Conservation (phyloP, 2,329 filamentous ascomycete species). For the Colletotrichum lindemuthianum region DNA sequence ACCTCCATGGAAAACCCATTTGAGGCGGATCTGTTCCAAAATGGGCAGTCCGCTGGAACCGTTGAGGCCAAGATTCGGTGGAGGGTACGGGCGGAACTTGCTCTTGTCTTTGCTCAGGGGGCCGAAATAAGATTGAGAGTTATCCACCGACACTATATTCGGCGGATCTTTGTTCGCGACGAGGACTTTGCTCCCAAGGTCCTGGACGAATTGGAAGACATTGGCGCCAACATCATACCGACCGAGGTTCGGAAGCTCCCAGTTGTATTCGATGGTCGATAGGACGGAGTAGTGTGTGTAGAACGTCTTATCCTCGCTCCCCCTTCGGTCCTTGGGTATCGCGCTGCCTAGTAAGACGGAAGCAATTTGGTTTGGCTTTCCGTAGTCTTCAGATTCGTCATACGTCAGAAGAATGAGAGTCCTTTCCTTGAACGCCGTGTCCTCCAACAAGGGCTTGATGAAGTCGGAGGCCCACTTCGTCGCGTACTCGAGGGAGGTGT, state of each 20-base stretch:
- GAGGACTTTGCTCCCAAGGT: constrained; percentile 45
- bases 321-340: constrained; percentile 55
- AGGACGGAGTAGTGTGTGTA: constrained; percentile 58
- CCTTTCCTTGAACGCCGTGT: constrained; percentile 60
- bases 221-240: constrained; percentile 52
- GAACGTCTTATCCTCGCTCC: constrained; percentile 61
- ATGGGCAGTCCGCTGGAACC: constrained; percentile 55
- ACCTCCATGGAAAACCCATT: constrained; percentile 43
- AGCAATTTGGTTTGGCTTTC: constrained; percentile 62
- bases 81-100: constrained; percentile 46
- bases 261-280: constrained; percentile 54
- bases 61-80: constrained; percentile 54
- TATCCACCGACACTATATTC: constrained; percentile 47
- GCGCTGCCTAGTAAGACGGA: constrained; percentile 65
- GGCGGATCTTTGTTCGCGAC: constrained; percentile 49
- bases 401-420: constrained; percentile 68
- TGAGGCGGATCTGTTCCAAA: constrained; percentile 43
- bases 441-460: constrained; percentile 61
- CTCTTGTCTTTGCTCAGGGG: constrained; percentile 48
- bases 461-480: constrained; percentile 63
- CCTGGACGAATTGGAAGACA: constrained; percentile 52
- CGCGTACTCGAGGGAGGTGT: constrained; percentile 62
- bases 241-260: constrained; percentile 53
- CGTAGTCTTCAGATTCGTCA: constrained; percentile 66
- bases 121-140: constrained; percentile 55